phyloP scores from a whole-genome alignment of 345 rosid genomes.

The Linum tenue region DNA sequence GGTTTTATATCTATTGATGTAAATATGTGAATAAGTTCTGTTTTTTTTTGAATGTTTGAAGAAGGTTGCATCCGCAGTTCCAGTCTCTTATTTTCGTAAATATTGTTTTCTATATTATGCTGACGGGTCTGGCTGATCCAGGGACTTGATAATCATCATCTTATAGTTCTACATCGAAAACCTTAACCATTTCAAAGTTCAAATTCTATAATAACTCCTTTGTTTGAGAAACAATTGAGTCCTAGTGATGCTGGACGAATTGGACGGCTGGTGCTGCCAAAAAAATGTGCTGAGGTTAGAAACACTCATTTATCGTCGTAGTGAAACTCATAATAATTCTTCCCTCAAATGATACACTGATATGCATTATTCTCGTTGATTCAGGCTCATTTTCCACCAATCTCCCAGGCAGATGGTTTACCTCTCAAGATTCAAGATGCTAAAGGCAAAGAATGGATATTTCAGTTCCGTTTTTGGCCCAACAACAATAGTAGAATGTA shows the following conservation, averaged over 20 bases:
- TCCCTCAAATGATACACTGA: too few relatives aligned
- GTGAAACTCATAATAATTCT: too few relatives aligned
- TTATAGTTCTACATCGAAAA: conserved; percentile 13
- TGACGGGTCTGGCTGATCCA: background rate
- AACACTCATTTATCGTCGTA: too few relatives aligned
- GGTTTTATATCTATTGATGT: too few relatives aligned
- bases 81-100: too few relatives aligned
- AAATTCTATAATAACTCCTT: conserved; percentile 68
- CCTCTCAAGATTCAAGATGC: conserved; percentile 79
- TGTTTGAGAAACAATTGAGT: conserved; percentile 90
- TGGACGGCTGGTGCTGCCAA: conserved; percentile 91
- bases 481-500: conserved; percentile 98
- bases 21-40: too few relatives aligned
- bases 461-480: conserved; percentile 99
- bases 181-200: conserved; percentile 54
- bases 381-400: conserved; percentile 91
- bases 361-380: background rate
- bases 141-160: background rate
- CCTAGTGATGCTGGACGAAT: conserved; percentile 98
- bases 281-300: conserved; percentile 95
- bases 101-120: too few relatives aligned
- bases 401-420: conserved; percentile 87
- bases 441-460: conserved; percentile 85
- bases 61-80: too few relatives aligned
- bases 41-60: background rate